These are phyloP conservation scores for Mrakiaceae sp. DNA, from an alignment of 1,284 basidiomycete species.

Conservation along the genomic window DNA sequence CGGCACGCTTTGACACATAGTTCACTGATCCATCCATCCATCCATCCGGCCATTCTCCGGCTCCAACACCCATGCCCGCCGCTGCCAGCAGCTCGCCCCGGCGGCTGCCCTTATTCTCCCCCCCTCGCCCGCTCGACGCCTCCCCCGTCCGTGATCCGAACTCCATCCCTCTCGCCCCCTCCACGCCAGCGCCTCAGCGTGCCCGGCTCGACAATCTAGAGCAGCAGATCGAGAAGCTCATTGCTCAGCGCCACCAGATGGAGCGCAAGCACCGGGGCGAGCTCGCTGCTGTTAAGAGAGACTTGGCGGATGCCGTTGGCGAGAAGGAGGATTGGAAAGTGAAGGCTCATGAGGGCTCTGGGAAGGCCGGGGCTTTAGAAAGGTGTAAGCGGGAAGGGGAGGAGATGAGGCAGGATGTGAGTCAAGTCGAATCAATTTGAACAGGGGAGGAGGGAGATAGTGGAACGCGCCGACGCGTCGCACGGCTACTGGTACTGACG, in stretches of 20 bases:
- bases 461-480: background rate
- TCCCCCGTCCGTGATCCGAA: background rate
- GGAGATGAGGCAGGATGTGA: conserved; percentile 5
- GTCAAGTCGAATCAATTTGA: background rate
- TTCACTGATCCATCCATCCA: too few species aligned
- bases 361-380: background rate
- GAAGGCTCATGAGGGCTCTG: background rate
- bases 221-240: conserved; percentile 5
- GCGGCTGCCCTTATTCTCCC: background rate
- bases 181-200: conserved; percentile 4
- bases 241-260: background rate
- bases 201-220: conserved; percentile 6
- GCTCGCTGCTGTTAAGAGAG: background rate
- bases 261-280: conserved; percentile 12
- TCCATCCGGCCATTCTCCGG: too few species aligned
- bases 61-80: too few species aligned
- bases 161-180: conserved; percentile 5
- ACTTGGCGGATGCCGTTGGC: background rate
- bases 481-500: background rate
- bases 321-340: conserved; percentile 3
- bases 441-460: background rate
- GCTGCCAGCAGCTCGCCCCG: too few species aligned
- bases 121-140: background rate
- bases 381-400: conserved; percentile 5
- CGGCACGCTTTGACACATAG: too few species aligned